Conservation (phyloP, 2,329 filamentous ascomycete genomes). For the Tolypocladium ovalisporum region DNA sequence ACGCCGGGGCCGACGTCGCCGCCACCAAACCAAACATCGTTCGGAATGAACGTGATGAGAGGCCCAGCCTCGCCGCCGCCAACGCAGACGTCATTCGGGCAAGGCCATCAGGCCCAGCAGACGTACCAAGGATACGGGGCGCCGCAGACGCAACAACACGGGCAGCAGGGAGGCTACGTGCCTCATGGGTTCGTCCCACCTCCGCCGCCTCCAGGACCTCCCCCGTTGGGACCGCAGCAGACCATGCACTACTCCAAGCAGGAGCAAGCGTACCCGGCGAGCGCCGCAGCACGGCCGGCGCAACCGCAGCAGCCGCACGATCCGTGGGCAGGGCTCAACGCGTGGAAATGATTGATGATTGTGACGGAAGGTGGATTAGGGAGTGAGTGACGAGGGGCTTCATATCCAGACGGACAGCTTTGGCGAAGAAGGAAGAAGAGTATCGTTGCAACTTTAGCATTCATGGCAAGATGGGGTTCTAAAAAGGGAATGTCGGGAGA, state of each 20-base stretch:
- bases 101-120: slow-evolving; percentile 32
- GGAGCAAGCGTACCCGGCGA: slow-evolving; percentile 20
- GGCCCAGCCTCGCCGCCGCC: slow-evolving; percentile 44
- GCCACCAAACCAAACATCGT: slow-evolving; percentile 49
- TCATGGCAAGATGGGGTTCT: not conserved
- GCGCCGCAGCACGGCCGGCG: slow-evolving; percentile 16
- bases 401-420: too few relatives aligned
- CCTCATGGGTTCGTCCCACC: slow-evolving; percentile 51
- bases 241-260: slow-evolving; percentile 42
- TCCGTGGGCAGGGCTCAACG: slow-evolving; percentile 41
- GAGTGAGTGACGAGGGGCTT: too few relatives aligned
- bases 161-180: slow-evolving; percentile 29
- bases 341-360: slow-evolving; percentile 34
- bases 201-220: slow-evolving; percentile 51
- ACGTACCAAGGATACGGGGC: slow-evolving; percentile 24
- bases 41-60: slow-evolving; percentile 27
- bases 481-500: not conserved
- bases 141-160: slow-evolving; percentile 22
- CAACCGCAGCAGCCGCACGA: slow-evolving; percentile 31
- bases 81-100: slow-evolving; percentile 40
- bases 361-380: not conserved
- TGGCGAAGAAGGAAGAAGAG: not conserved
- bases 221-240: slow-evolving; percentile 51
- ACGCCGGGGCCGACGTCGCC: slow-evolving; percentile 49
- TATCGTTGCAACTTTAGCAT: not conserved